These are phyloP conservation scores for Cordyceps fumosorosea DNA, from an alignment of 2,329 filamentous ascomycete genomes.

Conservation along the genomic window DNA sequence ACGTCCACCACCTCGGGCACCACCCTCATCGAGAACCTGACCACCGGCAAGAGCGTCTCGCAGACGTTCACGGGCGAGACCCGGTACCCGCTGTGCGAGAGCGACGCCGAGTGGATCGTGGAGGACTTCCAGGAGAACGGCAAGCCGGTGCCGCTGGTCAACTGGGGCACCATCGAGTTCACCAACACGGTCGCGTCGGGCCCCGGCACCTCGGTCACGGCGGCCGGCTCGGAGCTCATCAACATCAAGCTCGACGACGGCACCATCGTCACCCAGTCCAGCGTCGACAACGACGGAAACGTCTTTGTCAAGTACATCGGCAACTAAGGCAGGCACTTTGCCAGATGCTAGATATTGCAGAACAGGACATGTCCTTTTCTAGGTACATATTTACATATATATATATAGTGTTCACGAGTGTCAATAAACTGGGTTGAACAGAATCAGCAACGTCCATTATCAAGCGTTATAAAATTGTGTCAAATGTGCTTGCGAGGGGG, in stretches of 20 bases:
- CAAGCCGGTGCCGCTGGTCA: neutral
- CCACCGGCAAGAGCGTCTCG: slow-evolving; percentile 42
- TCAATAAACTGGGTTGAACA: too few relatives aligned
- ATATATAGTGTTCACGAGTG: too few relatives aligned
- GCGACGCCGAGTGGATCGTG: neutral
- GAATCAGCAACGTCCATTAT: too few relatives aligned
- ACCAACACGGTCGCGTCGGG: neutral
- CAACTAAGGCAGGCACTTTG: neutral
- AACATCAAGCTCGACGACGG: neutral
- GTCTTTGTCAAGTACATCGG: neutral
- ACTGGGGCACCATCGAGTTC: neutral
- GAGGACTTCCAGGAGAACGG: neutral
- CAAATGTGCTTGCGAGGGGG: too few relatives aligned
- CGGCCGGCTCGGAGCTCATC: neutral
- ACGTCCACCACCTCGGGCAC: slow-evolving; percentile 17
- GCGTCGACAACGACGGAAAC: neutral
- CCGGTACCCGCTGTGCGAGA: slow-evolving; percentile 2
- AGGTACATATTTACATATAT: too few relatives aligned
- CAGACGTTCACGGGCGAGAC: slow-evolving; percentile 39
- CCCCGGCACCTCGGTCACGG: neutral
- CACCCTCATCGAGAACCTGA: slow-evolving; percentile 33
- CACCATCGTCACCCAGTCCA: neutral
- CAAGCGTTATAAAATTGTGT: too few relatives aligned
- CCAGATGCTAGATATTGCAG: too few relatives aligned
- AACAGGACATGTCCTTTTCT: too few relatives aligned